A percentile compares a stretch with the other conserved stretches of the same genome.
Evolutionary conservation across 495 filamentous ascomycete genomes (phyloP).

Genomic region (Trichoderma gamsii): DNA sequence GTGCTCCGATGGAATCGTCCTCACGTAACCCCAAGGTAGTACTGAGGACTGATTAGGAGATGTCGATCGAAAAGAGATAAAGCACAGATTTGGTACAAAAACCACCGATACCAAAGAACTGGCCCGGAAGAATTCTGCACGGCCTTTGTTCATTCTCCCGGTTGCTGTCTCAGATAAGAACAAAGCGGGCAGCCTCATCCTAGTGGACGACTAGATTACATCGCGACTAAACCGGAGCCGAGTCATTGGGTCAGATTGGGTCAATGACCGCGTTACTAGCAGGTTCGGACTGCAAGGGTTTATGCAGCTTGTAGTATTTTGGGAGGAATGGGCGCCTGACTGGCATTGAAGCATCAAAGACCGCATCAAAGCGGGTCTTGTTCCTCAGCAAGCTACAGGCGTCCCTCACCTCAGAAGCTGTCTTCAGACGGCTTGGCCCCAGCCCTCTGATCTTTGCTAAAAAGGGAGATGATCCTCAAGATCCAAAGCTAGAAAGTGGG

Average conservation of each 20-base stretch:
- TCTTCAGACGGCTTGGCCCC: neutral
- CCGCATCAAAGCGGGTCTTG: neutral
- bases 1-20: too few species aligned
- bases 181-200: neutral
- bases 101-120: neutral
- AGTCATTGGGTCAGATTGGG: neutral
- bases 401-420: neutral
- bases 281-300: neutral
- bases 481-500: neutral
- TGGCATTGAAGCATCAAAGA: slow-evolving; percentile 5
- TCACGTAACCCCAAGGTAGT: neutral
- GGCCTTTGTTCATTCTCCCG: neutral
- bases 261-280: neutral
- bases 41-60: neutral
- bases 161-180: neutral
- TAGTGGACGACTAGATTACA: neutral
- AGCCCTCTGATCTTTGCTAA: neutral
- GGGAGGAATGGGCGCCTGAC: slow-evolving; percentile 1
- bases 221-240: neutral
- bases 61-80: neutral
- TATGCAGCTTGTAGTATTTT: slow-evolving; percentile 4
- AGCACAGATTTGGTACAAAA: neutral
- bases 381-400: neutral
- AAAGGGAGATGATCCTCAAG: neutral
- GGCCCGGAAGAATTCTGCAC: neutral